phyloP scores from a whole-genome alignment of 768 basidiomycete species.

The Trametopsis cervina region DNA sequence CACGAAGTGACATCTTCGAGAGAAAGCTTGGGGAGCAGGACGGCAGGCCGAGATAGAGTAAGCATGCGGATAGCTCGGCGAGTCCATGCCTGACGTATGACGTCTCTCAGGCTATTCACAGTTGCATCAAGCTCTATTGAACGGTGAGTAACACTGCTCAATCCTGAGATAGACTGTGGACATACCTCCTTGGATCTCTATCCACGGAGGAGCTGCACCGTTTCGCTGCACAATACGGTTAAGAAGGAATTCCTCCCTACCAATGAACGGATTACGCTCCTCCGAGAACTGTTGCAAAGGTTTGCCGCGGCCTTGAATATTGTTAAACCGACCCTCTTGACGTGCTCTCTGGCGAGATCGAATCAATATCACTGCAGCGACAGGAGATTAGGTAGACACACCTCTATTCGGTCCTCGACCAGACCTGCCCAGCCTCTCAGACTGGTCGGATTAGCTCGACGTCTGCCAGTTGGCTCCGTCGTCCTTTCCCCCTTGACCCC shows the following conservation, averaged over 20 bases:
- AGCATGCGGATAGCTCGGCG: constrained; percentile 65
- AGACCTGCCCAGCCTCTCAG: constrained; percentile 72
- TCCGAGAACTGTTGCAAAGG: constrained; percentile 38
- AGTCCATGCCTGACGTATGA: constrained; percentile 64
- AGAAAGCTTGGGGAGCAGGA: constrained; percentile 29
- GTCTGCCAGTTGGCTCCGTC: background rate
- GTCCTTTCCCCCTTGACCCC: constrained; percentile 35
- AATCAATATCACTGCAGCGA: background rate
- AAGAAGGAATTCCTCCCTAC: constrained; percentile 76
- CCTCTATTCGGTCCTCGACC: constrained; percentile 79
- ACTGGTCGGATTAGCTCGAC: constrained; percentile 46
- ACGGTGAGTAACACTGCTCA: constrained; percentile 6
- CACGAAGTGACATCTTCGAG: constrained; percentile 33
- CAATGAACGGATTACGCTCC: constrained; percentile 59
- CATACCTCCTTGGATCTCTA: constrained; percentile 67
- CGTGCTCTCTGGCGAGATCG: constrained; percentile 47
- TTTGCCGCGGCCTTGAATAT: constrained; percentile 60
- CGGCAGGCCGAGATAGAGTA: constrained; percentile 35
- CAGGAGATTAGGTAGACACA: constrained; percentile 21
- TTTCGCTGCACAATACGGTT: constrained; percentile 79
- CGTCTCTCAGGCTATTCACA: constrained; percentile 52
- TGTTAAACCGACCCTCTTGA: constrained; percentile 61
- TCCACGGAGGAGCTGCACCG: constrained; percentile 83
- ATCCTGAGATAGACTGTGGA: background rate
- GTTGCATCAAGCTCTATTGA: constrained; percentile 59